These are phyloP conservation scores for Babesia caballi DNA, from an alignment of 169 alveolate genomes.

Conservation along the genomic window DNA sequence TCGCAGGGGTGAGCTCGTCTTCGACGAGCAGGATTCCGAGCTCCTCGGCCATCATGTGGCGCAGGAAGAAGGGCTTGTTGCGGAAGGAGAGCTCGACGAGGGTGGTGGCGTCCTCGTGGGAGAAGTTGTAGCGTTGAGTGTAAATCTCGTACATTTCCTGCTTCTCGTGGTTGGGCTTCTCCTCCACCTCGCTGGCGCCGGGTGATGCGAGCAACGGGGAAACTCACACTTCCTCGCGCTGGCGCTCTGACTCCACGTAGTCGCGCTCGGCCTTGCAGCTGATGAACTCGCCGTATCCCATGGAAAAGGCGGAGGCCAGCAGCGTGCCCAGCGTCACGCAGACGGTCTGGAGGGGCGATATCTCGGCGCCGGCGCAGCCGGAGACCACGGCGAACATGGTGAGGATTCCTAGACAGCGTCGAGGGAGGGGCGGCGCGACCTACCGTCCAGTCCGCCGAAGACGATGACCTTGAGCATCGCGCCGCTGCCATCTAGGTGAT, in stretches of 20 bases:
- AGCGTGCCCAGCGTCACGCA: constrained; percentile 85
- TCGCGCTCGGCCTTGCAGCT: constrained; percentile 81
- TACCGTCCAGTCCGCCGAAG: constrained; percentile 89
- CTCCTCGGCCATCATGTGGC: constrained; percentile 91
- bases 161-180: constrained; percentile 87
- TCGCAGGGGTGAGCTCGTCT: constrained; percentile 74
- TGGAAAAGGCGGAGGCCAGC: constrained; percentile 87
- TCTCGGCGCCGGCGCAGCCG: constrained; percentile 87
- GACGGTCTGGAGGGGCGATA: constrained; percentile 82
- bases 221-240: constrained; percentile 80
- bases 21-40: constrained; percentile 79
- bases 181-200: constrained; percentile 81
- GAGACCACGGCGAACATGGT: constrained; percentile 88
- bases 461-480: constrained; percentile 82
- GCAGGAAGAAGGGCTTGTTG: constrained; percentile 81
- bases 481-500: constrained; percentile 52
- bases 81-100: constrained; percentile 84
- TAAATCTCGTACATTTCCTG: constrained; percentile 85
- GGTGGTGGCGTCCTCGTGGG: constrained; percentile 80
- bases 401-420: constrained; percentile 72
- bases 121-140: constrained; percentile 80
- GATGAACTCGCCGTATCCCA: constrained; percentile 87
- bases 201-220: constrained; percentile 11
- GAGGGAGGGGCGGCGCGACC: neutral
- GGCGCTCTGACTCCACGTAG: constrained; percentile 74